Base-by-base conservation (phyloP, 306 rosid species). In the Echinosophora koreensis region DNA sequence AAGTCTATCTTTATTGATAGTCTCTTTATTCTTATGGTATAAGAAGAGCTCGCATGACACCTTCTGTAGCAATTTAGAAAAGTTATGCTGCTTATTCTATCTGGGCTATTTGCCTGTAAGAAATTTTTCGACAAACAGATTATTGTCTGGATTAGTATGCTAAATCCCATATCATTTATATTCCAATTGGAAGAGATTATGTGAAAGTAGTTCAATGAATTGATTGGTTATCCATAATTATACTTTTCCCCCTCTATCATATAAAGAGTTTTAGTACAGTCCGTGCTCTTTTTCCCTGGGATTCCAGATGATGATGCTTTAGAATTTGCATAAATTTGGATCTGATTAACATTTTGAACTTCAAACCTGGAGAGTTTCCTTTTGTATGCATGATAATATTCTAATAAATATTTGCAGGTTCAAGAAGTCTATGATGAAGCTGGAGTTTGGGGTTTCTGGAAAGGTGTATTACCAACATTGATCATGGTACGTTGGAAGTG, bases 381-480 rank as follows among this genome's bases (percentile, higher is more conserved):
- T 44, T 44, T 3, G 1, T 3, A 3, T 9, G 50, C 4, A 44
- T 44, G 2, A 44, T 44, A 9, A 44, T 44, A 11, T 11, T 44
- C 14, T 44, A 44, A 44, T 44, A 44, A 9, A 44, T 44, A 12
- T 2, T 76, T 76, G 41, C 93, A 95, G 98, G 76, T 95, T 77
- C 91, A 87, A 58, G 98, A 95, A 87, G 86, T 95, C 74, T 95
- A 78, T 8, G 88, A 65, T 46, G 98, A 92, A 82, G 91, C 92
- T 80, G 97, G 98, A 83, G 56, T 90, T 77, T 46, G 62, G 56
- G 91, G 98, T 84, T 92, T 95, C 88, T 95, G 97, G 98, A 95
- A 89, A 79, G 98, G 98, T 66, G 91, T 95, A 71, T 80, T 87
- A 77, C 98, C 98, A 35, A 86, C 97, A 34, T 75, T 90, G 84